Evolutionary conservation across 176 grass and related monocot species (phyloP).

Genomic region (Tillandsia fasciculata): DNA sequence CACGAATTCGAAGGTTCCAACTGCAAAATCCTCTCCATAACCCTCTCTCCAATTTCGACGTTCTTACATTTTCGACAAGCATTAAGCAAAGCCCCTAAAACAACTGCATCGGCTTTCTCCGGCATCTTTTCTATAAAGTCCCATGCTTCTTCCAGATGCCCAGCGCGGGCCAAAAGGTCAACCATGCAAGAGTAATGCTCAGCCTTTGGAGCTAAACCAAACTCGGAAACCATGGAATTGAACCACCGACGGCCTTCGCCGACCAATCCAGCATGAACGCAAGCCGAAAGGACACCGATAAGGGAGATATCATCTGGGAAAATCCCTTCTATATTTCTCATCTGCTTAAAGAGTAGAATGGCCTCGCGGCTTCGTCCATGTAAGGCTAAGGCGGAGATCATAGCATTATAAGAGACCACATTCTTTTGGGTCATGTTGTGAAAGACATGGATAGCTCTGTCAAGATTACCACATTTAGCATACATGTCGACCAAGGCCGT

Average conservation of each 20-base stretch:
- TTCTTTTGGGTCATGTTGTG: conserved; percentile 53
- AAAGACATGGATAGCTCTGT: conserved; percentile 43
- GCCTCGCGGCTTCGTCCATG: conserved; percentile 45
- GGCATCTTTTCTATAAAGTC: conserved; percentile 54
- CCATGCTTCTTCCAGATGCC: conserved; percentile 74
- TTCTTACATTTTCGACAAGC: conserved; percentile 61
- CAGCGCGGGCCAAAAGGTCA: conserved; percentile 63
- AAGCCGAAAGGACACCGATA: conserved; percentile 65
- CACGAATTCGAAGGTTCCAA: conserved; percentile 68
- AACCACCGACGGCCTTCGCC: conserved; percentile 54
- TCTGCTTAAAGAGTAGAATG: conserved; percentile 51
- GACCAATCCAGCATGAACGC: conserved; percentile 67
- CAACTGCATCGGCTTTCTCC: conserved; percentile 55
- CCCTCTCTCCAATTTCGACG: conserved; percentile 55
- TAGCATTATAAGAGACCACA: conserved; percentile 69
- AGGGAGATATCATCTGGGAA: conserved; percentile 55
- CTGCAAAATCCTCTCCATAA: conserved; percentile 58
- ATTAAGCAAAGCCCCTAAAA: conserved; percentile 59
- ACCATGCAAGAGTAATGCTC: conserved; percentile 91
- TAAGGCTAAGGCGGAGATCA: conserved; percentile 70
- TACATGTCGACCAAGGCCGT: conserved; percentile 88
- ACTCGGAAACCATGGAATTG: conserved; percentile 36
- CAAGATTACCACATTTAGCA: conserved; percentile 65
- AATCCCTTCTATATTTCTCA: conserved; percentile 42
- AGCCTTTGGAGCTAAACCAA: conserved; percentile 45